These are phyloP conservation scores for Eucalyptus cladocalyx DNA, from an alignment of 345 rosid species.

Conservation along the genomic window DNA sequence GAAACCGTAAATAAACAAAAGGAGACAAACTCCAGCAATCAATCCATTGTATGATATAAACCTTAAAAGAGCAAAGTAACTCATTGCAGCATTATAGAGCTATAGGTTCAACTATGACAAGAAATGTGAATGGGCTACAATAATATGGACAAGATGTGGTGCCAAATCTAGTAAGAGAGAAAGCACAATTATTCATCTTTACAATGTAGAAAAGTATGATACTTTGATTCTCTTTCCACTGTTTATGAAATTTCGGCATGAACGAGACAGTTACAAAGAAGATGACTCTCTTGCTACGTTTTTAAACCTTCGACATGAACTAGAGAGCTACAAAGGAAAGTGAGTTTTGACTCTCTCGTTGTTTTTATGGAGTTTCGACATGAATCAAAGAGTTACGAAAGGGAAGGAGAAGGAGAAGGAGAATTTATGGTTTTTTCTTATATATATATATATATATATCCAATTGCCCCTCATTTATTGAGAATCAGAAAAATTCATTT, in stretches of 20 bases:
- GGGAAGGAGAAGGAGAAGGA: neutral
- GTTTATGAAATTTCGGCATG: neutral
- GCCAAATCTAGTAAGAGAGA: neutral
- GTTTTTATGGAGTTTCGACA: neutral
- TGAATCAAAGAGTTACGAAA: neutral
- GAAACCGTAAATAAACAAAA: neutral
- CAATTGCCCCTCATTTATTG: neutral
- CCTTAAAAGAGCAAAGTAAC: neutral
- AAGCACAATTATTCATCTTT: neutral
- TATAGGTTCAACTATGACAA: neutral
- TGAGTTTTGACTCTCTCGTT: neutral
- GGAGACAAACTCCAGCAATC: neutral
- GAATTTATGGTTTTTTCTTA: neutral
- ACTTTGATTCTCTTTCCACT: neutral
- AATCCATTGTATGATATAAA: neutral
- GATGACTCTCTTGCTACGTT: neutral
- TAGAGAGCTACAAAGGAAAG: neutral
- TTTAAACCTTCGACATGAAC: neutral
- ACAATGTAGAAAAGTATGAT: neutral
- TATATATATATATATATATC: neutral
- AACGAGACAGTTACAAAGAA: neutral
- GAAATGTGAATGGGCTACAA: neutral
- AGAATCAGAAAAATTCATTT: neutral
- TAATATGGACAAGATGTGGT: neutral
- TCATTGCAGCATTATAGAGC: neutral